phyloP scores from a whole-genome alignment of 176 grass and related monocot species.

The Rhynchospora tenuis region DNA sequence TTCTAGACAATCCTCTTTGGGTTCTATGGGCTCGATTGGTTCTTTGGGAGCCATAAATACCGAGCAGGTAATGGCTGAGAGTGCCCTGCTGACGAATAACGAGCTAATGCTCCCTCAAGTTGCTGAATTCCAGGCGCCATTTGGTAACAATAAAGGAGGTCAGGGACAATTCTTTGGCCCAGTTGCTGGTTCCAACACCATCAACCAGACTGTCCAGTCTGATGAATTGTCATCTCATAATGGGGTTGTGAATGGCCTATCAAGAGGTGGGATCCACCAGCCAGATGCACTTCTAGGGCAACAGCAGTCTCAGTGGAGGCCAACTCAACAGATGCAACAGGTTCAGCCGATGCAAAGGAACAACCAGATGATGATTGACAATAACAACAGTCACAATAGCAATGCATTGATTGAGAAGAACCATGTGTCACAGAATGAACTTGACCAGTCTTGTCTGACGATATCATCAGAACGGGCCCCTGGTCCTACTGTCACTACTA shows the following conservation, averaged over 20 bases:
- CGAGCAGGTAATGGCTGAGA: constrained; percentile 55
- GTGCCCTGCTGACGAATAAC: constrained; percentile 44
- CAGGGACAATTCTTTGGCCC: constrained; percentile 43
- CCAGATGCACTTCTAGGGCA: constrained; percentile 48
- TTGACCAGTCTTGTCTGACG: constrained; percentile 57
- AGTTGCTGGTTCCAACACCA: constrained; percentile 50
- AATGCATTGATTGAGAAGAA: constrained; percentile 55
- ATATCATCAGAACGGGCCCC: constrained; percentile 35
- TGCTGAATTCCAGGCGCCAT: constrained; percentile 65
- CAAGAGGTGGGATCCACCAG: constrained; percentile 42
- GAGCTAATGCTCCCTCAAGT: constrained; percentile 57
- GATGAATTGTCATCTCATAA: constrained; percentile 47
- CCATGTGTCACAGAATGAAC: constrained; percentile 34
- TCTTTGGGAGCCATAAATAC: constrained; percentile 42
- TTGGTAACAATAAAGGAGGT: constrained; percentile 62
- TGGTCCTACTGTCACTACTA: constrained; percentile 38
- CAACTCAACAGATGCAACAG: neutral
- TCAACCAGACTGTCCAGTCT: constrained; percentile 45
- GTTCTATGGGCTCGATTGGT: constrained; percentile 50
- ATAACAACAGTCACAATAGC: constrained; percentile 36
- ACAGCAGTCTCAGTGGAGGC: constrained; percentile 11
- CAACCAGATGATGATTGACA: neutral
- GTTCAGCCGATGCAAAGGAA: neutral
- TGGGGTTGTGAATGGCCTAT: constrained; percentile 33
- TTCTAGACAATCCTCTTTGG: constrained; percentile 50